phyloP scores from a whole-genome alignment of 2,329 filamentous ascomycete genomes.

The Gremmenia infestans region DNA sequence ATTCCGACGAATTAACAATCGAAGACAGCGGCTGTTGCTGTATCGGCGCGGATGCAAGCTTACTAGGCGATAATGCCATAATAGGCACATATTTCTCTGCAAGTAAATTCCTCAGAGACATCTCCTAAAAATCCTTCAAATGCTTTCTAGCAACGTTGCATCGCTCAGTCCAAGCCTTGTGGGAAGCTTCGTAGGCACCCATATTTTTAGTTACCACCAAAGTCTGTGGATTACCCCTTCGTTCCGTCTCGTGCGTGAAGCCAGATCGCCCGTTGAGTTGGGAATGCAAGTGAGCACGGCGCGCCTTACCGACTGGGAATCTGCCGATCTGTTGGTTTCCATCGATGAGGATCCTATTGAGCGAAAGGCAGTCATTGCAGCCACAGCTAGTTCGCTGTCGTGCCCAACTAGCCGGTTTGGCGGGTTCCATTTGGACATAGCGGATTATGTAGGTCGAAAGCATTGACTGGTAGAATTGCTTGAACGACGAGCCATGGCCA shows the following conservation, averaged over 20 bases:
- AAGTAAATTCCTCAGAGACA: neutral
- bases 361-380: conserved; percentile 3
- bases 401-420: conserved; percentile 1
- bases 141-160: conserved; percentile 2
- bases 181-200: neutral
- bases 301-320: conserved; percentile 1
- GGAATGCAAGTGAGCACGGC: conserved; percentile 2
- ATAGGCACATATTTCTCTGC: neutral
- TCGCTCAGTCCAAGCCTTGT: conserved; percentile 1
- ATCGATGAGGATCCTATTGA: conserved; percentile 9
- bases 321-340: neutral
- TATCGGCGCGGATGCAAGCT: neutral
- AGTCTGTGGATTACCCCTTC: conserved; percentile 4
- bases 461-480: neutral
- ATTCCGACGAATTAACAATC: neutral
- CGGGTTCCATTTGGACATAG: conserved; percentile 1
- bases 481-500: neutral
- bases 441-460: conserved; percentile 5
- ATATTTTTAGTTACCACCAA: conserved; percentile 12
- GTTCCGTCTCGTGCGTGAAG: conserved; percentile 3
- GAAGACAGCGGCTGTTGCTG: neutral
- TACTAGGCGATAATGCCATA: neutral
- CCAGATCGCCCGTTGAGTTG: neutral
- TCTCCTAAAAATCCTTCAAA: neutral
- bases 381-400: neutral